phyloP scores from a whole-genome alignment of 257 asterid genomes.

The Nicotiana tabacum region DNA sequence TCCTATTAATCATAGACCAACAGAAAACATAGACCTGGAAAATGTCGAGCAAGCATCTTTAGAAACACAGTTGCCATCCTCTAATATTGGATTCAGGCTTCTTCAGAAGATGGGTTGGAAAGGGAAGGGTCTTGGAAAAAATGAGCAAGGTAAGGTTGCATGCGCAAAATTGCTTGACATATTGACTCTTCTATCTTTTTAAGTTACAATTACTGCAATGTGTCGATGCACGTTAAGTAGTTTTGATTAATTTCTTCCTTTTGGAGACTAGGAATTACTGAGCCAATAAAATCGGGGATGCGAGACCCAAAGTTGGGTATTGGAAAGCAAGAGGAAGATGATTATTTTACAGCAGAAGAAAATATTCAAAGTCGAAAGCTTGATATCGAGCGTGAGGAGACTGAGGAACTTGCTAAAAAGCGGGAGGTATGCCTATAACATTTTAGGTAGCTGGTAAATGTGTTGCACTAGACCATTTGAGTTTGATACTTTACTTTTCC shows the following conservation, averaged over 20 bases:
- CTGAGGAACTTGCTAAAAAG: slow-evolving; percentile 85
- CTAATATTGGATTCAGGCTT: slow-evolving; percentile 87
- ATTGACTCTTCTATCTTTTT: neutral
- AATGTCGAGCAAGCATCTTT: slow-evolving; percentile 94
- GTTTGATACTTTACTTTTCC: slow-evolving; percentile 61
- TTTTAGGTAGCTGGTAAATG: slow-evolving; percentile 22
- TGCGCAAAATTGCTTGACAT: neutral
- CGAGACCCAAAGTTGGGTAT: slow-evolving; percentile 86
- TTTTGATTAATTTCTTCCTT: neutral
- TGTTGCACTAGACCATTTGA: slow-evolving; percentile 38
- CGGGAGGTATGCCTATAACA: slow-evolving; percentile 77
- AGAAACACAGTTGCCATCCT: slow-evolving; percentile 67
- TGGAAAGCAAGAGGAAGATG: slow-evolving; percentile 99
- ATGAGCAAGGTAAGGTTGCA: slow-evolving; percentile 73
- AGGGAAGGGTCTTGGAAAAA: slow-evolving; percentile 96
- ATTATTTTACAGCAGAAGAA: slow-evolving; percentile 94
- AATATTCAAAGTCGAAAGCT: slow-evolving; percentile 91
- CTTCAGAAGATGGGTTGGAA: slow-evolving; percentile 99
- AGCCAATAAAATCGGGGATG: slow-evolving; percentile 95
- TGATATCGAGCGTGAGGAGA: slow-evolving; percentile 91
- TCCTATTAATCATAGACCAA: slow-evolving; percentile 75
- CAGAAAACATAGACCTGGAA: slow-evolving; percentile 85
- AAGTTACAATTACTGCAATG: neutral
- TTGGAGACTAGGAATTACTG: slow-evolving; percentile 58
- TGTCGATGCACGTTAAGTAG: neutral